These are phyloP conservation scores for Cyclostephanos invisitatus DNA, from an alignment of 108 stramenopile species.

Conservation along the genomic window DNA sequence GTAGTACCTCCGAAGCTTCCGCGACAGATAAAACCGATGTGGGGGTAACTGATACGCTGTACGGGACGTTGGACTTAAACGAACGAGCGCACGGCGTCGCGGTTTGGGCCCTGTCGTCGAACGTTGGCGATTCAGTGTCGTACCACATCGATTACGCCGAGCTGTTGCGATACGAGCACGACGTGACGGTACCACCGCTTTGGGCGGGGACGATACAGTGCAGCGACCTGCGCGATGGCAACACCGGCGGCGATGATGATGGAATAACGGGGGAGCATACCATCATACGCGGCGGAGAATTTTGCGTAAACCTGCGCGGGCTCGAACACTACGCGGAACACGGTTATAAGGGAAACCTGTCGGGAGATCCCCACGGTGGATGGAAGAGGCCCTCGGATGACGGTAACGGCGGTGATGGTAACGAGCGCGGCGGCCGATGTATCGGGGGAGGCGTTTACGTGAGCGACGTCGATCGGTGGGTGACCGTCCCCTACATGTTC, in stretches of 20 bases:
- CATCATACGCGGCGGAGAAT: conserved; percentile 72
- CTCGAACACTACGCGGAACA: conserved; percentile 69
- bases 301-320: conserved; percentile 63
- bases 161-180: conserved; percentile 72
- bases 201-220: conserved; percentile 84
- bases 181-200: conserved; percentile 76
- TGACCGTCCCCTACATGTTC: conserved; percentile 65
- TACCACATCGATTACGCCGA: conserved; percentile 90
- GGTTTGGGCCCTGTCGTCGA: conserved; percentile 71
- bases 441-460: conserved; percentile 4
- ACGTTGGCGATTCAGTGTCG: conserved; percentile 56
- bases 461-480: conserved; percentile 42
- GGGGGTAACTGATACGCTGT: not conserved
- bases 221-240: conserved; percentile 36
- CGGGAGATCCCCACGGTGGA: conserved; percentile 41
- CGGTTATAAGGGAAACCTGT: conserved; percentile 74
- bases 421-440: not conserved
- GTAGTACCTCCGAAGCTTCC: not conserved
- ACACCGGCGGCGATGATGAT: conserved; percentile 1
- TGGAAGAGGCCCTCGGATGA: conserved; percentile 20
- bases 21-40: conserved; percentile 17
- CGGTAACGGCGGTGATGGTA: too few species aligned
- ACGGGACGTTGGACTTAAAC: not conserved
- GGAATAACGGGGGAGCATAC: not conserved
- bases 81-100: conserved; percentile 64